These are phyloP conservation scores for Globisporangium cylindrosporum DNA, from an alignment of 352 stramenopile genomes.

Conservation along the genomic window DNA sequence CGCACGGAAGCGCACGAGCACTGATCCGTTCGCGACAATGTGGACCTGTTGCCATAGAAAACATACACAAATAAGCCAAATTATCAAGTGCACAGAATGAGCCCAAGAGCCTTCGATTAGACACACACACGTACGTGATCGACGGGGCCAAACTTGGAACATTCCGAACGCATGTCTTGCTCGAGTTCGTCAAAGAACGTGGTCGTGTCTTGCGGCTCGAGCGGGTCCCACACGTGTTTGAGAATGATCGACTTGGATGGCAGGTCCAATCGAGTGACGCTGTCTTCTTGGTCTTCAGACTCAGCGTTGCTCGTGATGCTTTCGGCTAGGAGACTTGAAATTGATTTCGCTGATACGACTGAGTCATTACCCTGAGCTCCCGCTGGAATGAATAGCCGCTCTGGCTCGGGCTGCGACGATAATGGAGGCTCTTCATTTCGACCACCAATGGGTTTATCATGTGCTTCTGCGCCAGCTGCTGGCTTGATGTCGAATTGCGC, in stretches of 20 bases:
- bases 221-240: constrained; percentile 56
- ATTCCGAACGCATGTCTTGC: constrained; percentile 74
- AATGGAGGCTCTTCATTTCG: background rate
- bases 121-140: constrained; percentile 31
- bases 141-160: constrained; percentile 61
- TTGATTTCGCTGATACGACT: background rate
- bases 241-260: constrained; percentile 67
- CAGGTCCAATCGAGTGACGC: constrained; percentile 22
- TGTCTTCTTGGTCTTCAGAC: background rate
- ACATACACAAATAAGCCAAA: background rate
- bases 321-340: background rate
- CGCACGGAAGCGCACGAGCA: constrained; percentile 57
- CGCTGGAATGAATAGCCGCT: constrained; percentile 9
- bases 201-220: constrained; percentile 41
- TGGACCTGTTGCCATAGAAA: constrained; percentile 34
- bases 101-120: too few species aligned
- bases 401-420: constrained; percentile 13
- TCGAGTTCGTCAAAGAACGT: constrained; percentile 73
- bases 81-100: background rate
- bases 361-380: background rate
- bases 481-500: constrained; percentile 48
- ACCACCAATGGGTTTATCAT: background rate
- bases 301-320: background rate
- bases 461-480: background rate
- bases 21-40: constrained; percentile 56